Base-by-base conservation (phyloP, 176 grass and related monocot species). In the Rhynchospora tenuis region DNA sequence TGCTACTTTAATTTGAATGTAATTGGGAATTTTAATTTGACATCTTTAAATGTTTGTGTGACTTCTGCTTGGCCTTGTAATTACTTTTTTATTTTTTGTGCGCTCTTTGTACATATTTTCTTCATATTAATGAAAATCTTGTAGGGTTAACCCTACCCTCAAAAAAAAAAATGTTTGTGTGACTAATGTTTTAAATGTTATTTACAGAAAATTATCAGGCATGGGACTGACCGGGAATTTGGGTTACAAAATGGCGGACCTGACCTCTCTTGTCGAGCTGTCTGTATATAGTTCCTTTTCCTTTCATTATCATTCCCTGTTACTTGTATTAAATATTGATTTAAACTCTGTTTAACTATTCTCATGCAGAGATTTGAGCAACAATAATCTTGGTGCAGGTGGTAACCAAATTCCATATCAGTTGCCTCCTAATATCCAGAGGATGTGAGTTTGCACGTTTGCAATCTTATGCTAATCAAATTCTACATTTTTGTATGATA, bases 371-470 rank as follows among this genome's bases (percentile, higher is more conserved):
- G 92, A 97, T 70, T 52, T 19, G 28, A 97, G 95, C 74, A 91
- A 88, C n/a, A 97, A 97, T 81, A 87, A 93, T 86, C 92, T 97
- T 13, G 95, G 95, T 75, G 83, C 59, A 48, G 78, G 79, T 84
- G 87, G 81, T 62, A 58, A 19, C 3, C 55, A 88, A 33, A 89
- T 97, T 72, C 90, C 92, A 24, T 97, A 94, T 74, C 85, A 89
- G 84, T 90, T 97, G 52, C 95, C 95, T 17, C 89, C 87, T 81
- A 97, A 92, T 87, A 90, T 97, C 28, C 81, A 88, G 59, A 94
- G 67, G 62, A 79, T 97, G 95, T 97, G 89, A 88, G 90, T 86
- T 88, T 82, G 80, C 44, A 67, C 16, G 33, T 50, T 52, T 67
- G 15, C 23, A 52, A 29, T 28, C 67, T 20, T 82, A 50, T 82